A percentile compares a stretch with the other conserved stretches of the same genome.
Conservation (phyloP, 2,329 filamentous ascomycete genomes). For the Penicillium thymicola region DNA sequence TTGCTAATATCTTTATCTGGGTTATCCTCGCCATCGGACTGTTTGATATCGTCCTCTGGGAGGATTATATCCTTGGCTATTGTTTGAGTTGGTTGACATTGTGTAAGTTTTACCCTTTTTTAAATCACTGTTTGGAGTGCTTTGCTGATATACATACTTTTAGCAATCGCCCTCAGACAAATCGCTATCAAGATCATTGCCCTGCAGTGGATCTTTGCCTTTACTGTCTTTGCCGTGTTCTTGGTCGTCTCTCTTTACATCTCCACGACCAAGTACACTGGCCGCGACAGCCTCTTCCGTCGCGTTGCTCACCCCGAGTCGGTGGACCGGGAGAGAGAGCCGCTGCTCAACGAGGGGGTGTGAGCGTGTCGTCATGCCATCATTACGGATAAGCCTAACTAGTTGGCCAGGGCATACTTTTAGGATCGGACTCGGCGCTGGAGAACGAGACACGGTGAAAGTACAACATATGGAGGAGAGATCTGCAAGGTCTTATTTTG, state of each 20-base stretch:
- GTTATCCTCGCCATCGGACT: constrained; percentile 70
- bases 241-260: constrained; percentile 62
- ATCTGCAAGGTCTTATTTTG: neutral
- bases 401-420: neutral
- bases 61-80: constrained; percentile 76
- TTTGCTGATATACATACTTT: neutral
- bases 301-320: constrained; percentile 36
- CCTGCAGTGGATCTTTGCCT: constrained; percentile 91
- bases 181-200: constrained; percentile 70
- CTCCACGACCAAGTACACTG: constrained; percentile 33
- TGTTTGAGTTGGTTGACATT: constrained; percentile 69
- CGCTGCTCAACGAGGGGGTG: constrained; percentile 46
- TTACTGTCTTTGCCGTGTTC: constrained; percentile 72
- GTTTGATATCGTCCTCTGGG: constrained; percentile 71
- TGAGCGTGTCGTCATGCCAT: neutral
- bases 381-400: neutral
- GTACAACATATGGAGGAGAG: neutral
- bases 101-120: constrained; percentile 47
- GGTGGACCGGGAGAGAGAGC: constrained; percentile 53
- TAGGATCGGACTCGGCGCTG: neutral
- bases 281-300: constrained; percentile 37
- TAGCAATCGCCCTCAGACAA: constrained; percentile 71
- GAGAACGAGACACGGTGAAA: neutral
- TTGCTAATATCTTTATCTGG: constrained; percentile 89
- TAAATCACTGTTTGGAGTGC: neutral